A percentile compares a stretch with the other conserved stretches of the same genome.
phyloP scores from a whole-genome alignment of 768 basidiomycete species.

The Mrakia blollopis region DNA sequence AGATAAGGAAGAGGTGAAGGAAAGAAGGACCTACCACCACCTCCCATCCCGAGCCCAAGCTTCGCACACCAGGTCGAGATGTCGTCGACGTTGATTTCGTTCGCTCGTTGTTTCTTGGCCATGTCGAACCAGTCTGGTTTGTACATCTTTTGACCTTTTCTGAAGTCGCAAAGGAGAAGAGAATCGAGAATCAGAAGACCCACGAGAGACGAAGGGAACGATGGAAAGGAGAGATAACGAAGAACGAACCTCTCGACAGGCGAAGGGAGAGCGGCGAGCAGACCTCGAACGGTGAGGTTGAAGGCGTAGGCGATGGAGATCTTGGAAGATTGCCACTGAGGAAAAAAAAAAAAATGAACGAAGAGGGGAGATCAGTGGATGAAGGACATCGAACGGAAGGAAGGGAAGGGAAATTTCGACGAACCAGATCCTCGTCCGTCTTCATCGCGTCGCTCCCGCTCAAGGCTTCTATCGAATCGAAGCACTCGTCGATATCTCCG shows the following conservation, averaged over 20 bases:
- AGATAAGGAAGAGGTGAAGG: background rate
- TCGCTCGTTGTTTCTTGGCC: constrained; percentile 36
- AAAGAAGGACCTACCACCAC: background rate
- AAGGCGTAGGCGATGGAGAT: constrained; percentile 58
- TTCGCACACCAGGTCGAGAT: constrained; percentile 35
- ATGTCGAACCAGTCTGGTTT: constrained; percentile 71
- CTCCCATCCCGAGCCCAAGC: background rate
- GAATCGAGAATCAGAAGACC: background rate
- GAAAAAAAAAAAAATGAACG: background rate
- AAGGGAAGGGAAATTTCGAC: constrained; percentile 8
- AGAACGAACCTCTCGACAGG: constrained; percentile 63
- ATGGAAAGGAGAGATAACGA: background rate
- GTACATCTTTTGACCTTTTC: constrained; percentile 64
- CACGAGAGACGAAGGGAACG: background rate
- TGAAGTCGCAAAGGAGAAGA: background rate
- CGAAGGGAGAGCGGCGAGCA: constrained; percentile 77
- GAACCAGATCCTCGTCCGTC: constrained; percentile 45
- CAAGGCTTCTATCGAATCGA: constrained; percentile 37
- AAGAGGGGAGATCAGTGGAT: too few relatives aligned
- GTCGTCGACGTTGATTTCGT: constrained; percentile 35
- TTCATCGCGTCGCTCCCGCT: constrained; percentile 43
- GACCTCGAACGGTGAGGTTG: constrained; percentile 71
- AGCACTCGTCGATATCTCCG: constrained; percentile 60
- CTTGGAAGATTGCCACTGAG: constrained; percentile 31
- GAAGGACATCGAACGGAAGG: too few relatives aligned